Conservation (phyloP, 805 yeast genomes). For the Sungouiella blattae region DNA sequence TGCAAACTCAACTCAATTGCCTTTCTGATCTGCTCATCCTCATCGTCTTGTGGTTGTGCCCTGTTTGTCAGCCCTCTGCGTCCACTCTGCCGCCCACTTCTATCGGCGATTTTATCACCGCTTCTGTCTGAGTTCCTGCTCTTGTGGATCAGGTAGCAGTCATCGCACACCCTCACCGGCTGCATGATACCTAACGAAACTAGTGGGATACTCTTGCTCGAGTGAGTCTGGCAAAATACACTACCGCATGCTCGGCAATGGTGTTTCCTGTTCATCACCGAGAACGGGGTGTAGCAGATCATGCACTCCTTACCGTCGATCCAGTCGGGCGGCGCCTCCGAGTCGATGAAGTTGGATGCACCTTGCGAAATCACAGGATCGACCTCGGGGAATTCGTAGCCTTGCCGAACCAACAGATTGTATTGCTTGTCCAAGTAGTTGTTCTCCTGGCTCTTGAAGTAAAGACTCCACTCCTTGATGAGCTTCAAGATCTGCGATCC, state of each 20-base stretch:
- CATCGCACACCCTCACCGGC: conserved; percentile 92
- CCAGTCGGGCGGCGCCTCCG: conserved; percentile 97
- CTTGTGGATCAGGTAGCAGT: conserved; percentile 66
- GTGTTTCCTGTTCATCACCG: conserved; percentile 85
- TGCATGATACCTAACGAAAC: conserved; percentile 83
- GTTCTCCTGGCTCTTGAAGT: conserved; percentile 67
- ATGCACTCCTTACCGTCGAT: conserved; percentile 92
- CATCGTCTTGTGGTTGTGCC: conserved; percentile 36
- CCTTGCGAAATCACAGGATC: conserved; percentile 27
- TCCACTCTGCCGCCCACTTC: conserved; percentile 1
- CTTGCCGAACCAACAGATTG: conserved; percentile 56
- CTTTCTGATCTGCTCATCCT: conserved; percentile 69
- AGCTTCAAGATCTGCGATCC: conserved; percentile 57
- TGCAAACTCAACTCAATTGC: conserved; percentile 79
- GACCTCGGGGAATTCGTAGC: conserved; percentile 60
- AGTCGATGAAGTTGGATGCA: conserved; percentile 62
- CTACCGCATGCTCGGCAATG: conserved; percentile 98
- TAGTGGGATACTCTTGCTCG: conserved; percentile 66
- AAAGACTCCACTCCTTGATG: conserved; percentile 73
- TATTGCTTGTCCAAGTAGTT: conserved; percentile 63
- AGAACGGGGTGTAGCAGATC: conserved; percentile 80
- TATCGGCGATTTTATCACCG: background rate
- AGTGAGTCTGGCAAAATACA: conserved; percentile 81
- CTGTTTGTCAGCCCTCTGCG: background rate
- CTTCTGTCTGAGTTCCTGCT: conserved; percentile 21